Percentiles rank a stretch among this genome's conserved stretches.
Evolutionary conservation across 2,329 filamentous ascomycete species (phyloP).

Genomic region (Xylaria polymorpha): DNA sequence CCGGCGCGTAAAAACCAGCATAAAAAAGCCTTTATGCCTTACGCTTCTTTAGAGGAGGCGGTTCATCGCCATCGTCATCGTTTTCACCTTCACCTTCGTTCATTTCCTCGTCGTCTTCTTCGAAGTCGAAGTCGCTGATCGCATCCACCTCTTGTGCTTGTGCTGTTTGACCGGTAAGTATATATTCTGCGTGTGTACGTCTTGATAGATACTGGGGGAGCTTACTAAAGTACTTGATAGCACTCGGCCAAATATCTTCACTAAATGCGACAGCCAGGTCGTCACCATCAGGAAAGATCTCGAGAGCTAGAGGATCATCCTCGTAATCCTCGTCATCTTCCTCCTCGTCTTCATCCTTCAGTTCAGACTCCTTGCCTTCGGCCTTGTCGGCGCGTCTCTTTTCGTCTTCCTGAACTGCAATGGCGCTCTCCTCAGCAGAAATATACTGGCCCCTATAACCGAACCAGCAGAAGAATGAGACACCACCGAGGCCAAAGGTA

Average conservation of each 20-base stretch:
- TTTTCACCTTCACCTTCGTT: constrained; percentile 47
- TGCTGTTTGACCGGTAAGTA: constrained; percentile 60
- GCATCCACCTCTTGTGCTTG: constrained; percentile 78
- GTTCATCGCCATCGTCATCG: constrained; percentile 67
- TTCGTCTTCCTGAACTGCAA: constrained; percentile 69
- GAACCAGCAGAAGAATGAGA: constrained; percentile 92
- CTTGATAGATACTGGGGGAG: constrained; percentile 40
- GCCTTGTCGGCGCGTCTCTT: constrained; percentile 64
- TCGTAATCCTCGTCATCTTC: constrained; percentile 67
- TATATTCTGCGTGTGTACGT: neutral
- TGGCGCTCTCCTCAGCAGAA: constrained; percentile 75
- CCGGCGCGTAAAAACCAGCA: neutral
- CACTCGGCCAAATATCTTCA: constrained; percentile 89
- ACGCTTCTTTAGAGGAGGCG: constrained; percentile 58
- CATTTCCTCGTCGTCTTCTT: constrained; percentile 59
- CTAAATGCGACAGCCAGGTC: constrained; percentile 82
- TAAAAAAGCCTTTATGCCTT: constrained; percentile 49
- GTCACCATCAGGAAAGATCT: constrained; percentile 90
- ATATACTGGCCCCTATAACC: constrained; percentile 79
- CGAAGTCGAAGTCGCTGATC: constrained; percentile 76
- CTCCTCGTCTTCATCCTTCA: constrained; percentile 46
- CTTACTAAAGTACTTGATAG: constrained; percentile 92
- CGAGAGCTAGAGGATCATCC: constrained; percentile 74
- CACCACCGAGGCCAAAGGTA: constrained; percentile 69
- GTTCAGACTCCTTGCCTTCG: constrained; percentile 57